A percentile compares a stretch with the other conserved stretches of the same genome.
These are phyloP conservation scores for Pestalotiopsis sp. DNA, from an alignment of 2,329 filamentous ascomycete genomes.

Conservation along the genomic window DNA sequence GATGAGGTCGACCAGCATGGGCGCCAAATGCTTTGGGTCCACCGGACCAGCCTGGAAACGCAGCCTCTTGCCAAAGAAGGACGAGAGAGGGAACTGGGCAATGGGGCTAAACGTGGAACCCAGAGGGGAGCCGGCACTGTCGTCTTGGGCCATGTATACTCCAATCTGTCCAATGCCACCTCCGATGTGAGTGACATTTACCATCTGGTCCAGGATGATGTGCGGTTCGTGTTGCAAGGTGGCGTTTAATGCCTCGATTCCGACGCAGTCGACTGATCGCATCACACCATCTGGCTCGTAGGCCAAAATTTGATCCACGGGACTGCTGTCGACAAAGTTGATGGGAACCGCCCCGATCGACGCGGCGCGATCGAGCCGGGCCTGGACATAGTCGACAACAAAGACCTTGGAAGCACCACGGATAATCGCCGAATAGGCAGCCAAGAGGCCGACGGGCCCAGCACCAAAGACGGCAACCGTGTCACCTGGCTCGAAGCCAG, in stretches of 20 bases:
- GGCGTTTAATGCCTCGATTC: background rate
- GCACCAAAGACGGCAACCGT: conserved; percentile 28
- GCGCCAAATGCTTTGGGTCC: background rate
- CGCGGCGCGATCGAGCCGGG: conserved; percentile 50
- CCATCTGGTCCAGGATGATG: background rate
- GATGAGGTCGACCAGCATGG: background rate
- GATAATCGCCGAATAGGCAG: conserved; percentile 47
- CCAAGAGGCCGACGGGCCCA: conserved; percentile 37
- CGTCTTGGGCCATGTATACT: background rate
- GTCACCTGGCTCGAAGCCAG: conserved; percentile 39
- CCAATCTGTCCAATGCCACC: background rate
- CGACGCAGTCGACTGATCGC: background rate
- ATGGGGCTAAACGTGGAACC: background rate
- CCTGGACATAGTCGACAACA: conserved; percentile 64
- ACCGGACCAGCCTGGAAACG: background rate
- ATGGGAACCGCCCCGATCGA: background rate
- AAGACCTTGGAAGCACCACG: conserved; percentile 64
- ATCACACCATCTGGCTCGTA: background rate
- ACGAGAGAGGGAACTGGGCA: background rate
- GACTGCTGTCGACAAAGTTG: background rate
- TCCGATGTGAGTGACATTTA: background rate
- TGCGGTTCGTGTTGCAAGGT: background rate
- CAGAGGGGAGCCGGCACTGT: background rate
- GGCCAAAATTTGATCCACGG: background rate
- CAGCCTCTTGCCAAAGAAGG: background rate